Percentiles rank a stretch among this genome's conserved stretches.
Conservation (phyloP, 495 filamentous ascomycete genomes). For the Cryomyces antarcticus region DNA sequence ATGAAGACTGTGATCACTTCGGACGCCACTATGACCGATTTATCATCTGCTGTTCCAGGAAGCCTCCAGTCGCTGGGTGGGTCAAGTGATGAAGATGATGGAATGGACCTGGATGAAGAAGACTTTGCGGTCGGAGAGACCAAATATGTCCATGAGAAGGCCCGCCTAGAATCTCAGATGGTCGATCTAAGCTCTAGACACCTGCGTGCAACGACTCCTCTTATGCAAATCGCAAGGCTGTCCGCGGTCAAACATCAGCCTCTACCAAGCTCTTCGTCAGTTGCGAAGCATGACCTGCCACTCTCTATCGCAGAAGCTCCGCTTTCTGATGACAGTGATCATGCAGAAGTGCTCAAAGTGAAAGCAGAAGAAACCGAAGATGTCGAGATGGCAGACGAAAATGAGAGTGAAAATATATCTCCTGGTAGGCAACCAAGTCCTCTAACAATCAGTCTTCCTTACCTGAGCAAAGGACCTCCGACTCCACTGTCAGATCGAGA, state of each 20-base stretch:
- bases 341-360: slow-evolving; percentile 5
- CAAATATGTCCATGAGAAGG: slow-evolving; percentile 17
- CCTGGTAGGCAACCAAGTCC: slow-evolving; percentile 1
- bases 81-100: slow-evolving; percentile 17
- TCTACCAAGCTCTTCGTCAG: neutral
- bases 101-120: slow-evolving; percentile 17
- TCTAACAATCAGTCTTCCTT: slow-evolving; percentile 16
- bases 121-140: slow-evolving; percentile 15
- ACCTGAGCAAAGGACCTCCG: slow-evolving; percentile 14
- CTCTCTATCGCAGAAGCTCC: neutral
- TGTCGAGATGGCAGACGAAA: slow-evolving; percentile 5
- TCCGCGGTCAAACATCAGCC: slow-evolving; percentile 6
- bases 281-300: neutral
- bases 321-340: neutral
- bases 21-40: neutral
- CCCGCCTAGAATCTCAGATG: slow-evolving; percentile 13
- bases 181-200: slow-evolving; percentile 14
- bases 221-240: slow-evolving; percentile 10
- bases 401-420: neutral
- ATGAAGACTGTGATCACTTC: neutral
- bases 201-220: slow-evolving; percentile 13
- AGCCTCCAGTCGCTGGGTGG: neutral
- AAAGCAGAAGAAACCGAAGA: slow-evolving; percentile 9
- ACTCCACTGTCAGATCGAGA: slow-evolving; percentile 12
- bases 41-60: neutral